Evolutionary conservation across 805 yeast species (phyloP), one percentile per base, ranked within the genome.

Genomic region (Wickerhamiella qilinensis): DNA sequence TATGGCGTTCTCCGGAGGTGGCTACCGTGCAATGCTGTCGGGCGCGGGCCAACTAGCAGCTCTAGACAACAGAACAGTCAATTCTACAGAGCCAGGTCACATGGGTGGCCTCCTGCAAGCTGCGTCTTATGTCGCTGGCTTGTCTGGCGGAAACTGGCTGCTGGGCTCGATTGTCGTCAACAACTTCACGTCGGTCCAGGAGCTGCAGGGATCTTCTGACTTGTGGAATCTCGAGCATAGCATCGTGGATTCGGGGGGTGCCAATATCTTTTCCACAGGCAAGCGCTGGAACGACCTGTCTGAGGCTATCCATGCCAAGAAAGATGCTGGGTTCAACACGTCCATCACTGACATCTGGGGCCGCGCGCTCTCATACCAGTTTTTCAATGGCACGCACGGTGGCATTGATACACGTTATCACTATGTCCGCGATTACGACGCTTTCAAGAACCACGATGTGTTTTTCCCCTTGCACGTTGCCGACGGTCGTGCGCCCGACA

Each of bases 21-120:
- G 94, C 3, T 84, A 81, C 56, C 68, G 95, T 44, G 93, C 94
- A 25, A 81, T 84, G 83, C 59, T 84, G 33, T 60, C 67, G 41
- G 94, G 93, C 2, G 94, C 93, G 12, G 94, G 94, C 27, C 73
- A 75, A 54, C 59, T 84, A 17, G 64, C 86, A 1, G 94, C 88
- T 1, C 58, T 81, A 42, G 95, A 84, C 55, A 73, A 74, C 50
- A 64, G 93, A 46, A 76, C 91, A 2, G 58, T 51, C 7, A 69
- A 67, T 40, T 67, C 74, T 12, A 62, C 72, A 3, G 60, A 59
- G 20, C 63, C 65, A 4, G 53, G 59, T 28, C 78, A 80, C 12
- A 55, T 83, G 31, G 86, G 88, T 25, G 93, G 94, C 3, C 57
- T 84, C 19, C 58, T 83, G 28, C 84, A 79, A 49, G 60, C 79